A percentile compares a stretch with the other conserved stretches of the same genome.
Evolutionary conservation across 352 stramenopile species (phyloP).

Genomic region (Globisporangium camurandrum): DNA sequence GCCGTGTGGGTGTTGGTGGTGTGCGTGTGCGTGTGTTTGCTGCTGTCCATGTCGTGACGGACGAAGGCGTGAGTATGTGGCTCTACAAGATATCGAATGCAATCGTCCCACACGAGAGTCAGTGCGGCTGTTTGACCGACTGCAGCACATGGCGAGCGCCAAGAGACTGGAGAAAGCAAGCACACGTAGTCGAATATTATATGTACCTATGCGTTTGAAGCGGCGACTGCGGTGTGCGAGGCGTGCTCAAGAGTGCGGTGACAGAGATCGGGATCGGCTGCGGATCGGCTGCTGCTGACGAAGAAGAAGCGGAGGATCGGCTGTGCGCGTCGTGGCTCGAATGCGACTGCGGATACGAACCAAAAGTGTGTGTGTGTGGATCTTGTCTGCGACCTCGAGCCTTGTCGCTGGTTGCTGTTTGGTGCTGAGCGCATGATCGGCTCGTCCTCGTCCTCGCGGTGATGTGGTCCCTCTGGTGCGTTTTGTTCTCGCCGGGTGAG

Average conservation of each 20-base stretch:
- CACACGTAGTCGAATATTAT: too few species aligned
- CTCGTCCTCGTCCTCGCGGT: background rate
- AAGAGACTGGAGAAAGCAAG: background rate
- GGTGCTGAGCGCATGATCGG: background rate
- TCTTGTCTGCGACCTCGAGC: conserved; percentile 11
- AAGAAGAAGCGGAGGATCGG: too few species aligned
- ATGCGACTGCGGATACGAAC: conserved; percentile 9
- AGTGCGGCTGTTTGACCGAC: background rate
- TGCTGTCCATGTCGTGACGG: conserved; percentile 13
- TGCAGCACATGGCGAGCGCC: background rate
- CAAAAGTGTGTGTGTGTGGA: conserved; percentile 16
- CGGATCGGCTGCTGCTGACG: background rate
- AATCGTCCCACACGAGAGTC: too few species aligned
- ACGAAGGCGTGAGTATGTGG: background rate
- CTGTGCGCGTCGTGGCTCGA: background rate
- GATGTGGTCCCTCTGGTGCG: too few species aligned
- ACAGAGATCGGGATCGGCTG: background rate
- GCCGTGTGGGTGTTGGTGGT: conserved; percentile 9
- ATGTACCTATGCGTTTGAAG: too few species aligned
- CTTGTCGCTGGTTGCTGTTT: conserved; percentile 1
- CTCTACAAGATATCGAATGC: conserved; percentile 2
- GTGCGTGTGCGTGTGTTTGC: background rate
- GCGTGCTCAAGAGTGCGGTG: background rate
- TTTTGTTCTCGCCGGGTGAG: background rate
- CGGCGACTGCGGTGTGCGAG: background rate